Evolutionary conservation across 257 asterid species (phyloP).

Genomic region (Solanum neorickii): DNA sequence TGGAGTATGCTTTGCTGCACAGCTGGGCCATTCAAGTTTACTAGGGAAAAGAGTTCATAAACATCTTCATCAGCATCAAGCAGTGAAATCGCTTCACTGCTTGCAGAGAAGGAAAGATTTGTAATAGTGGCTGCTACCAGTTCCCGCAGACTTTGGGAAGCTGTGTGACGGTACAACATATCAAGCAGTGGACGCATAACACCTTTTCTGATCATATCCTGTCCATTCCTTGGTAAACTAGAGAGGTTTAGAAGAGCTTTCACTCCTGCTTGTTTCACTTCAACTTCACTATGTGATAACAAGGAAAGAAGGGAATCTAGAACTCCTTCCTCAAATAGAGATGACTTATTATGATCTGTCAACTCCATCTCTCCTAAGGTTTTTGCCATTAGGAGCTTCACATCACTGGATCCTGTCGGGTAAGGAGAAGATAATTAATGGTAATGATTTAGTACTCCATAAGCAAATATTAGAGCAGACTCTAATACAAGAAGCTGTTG

Average conservation of each 20-base stretch:
- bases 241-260: slow-evolving; percentile 46
- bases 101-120: slow-evolving; percentile 33
- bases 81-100: slow-evolving; percentile 16
- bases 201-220: slow-evolving; percentile 47
- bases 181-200: slow-evolving; percentile 38
- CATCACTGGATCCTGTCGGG: slow-evolving; percentile 34
- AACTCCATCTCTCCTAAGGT: slow-evolving; percentile 52
- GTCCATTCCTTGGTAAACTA: slow-evolving; percentile 37
- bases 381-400: slow-evolving; percentile 51
- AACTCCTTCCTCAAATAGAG: slow-evolving; percentile 41
- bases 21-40: slow-evolving; percentile 20
- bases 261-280: slow-evolving; percentile 33
- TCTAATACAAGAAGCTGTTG: background rate
- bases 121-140: slow-evolving; percentile 34
- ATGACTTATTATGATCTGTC: slow-evolving; percentile 48
- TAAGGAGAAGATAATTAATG: background rate
- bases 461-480: background rate
- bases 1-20: slow-evolving; percentile 42
- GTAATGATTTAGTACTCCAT: background rate
- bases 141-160: slow-evolving; percentile 30
- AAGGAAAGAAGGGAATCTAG: slow-evolving; percentile 34
- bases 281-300: slow-evolving; percentile 24
- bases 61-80: slow-evolving; percentile 47
- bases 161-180: slow-evolving; percentile 36
- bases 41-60: slow-evolving; percentile 31